phyloP scores from a whole-genome alignment of 1,284 basidiomycete species.

The Acaromyces ingoldii region DNA sequence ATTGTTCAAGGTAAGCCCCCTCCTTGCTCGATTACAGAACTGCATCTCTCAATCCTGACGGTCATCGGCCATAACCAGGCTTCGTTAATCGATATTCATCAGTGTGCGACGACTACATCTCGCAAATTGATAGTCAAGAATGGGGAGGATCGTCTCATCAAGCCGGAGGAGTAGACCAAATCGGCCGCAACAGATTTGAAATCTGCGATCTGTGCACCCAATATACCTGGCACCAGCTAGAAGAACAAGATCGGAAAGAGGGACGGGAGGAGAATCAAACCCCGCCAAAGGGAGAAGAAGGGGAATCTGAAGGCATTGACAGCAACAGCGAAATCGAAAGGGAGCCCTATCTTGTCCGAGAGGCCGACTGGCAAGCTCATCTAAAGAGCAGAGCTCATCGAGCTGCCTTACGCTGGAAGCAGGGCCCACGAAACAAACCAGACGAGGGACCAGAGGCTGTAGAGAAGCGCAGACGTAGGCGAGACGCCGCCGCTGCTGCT shows the following conservation, averaged over 20 bases:
- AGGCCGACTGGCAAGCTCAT: conserved; percentile 63
- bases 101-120: no score
- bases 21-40: not conserved
- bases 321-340: conserved; percentile 58
- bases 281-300: conserved; percentile 20
- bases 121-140: no score
- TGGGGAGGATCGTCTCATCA: no score
- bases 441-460: not conserved
- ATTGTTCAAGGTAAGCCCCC: conserved; percentile 14
- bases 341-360: conserved; percentile 70
- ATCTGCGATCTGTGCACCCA: conserved; percentile 57
- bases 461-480: not conserved
- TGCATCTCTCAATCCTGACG: not conserved
- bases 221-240: conserved; percentile 50
- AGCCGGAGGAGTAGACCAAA: no score
- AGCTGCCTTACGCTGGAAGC: not conserved
- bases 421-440: not conserved
- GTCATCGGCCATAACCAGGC: no score
- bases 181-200: no score
- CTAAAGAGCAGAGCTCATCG: conserved; percentile 12
- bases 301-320: conserved; percentile 12
- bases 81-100: no score
- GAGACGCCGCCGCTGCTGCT: no score
- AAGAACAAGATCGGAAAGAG: conserved; percentile 9
- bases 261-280: no score